Evolutionary conservation across 345 rosid species (phyloP).

Genomic region (Eucalyptus caleyi): DNA sequence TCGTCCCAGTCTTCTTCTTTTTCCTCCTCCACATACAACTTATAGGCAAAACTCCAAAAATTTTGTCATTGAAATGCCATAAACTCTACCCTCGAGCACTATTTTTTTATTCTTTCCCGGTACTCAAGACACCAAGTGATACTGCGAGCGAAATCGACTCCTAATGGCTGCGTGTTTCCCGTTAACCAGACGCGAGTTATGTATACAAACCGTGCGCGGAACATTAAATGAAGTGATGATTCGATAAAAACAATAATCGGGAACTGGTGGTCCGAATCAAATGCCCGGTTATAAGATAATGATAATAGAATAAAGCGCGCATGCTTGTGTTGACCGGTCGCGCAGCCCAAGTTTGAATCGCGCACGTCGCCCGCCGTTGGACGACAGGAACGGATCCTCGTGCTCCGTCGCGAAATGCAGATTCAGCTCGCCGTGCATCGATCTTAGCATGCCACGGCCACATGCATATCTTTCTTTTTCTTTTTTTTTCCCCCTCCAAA

Average conservation of each 20-base stretch:
- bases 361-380: not conserved
- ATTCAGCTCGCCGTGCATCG: not conserved
- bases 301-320: not conserved
- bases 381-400: not conserved
- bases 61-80: not conserved
- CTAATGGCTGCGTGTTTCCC: not conserved
- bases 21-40: not conserved
- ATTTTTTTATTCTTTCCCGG: not conserved
- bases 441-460: not conserved
- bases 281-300: not conserved
- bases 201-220: not conserved
- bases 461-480: not conserved
- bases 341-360: not conserved
- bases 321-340: not conserved
- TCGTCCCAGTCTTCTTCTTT: not conserved
- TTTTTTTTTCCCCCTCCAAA: not conserved
- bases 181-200: not conserved
- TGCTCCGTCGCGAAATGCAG: not conserved
- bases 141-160: not conserved
- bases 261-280: not conserved
- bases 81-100: not conserved
- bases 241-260: not conserved
- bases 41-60: not conserved
- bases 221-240: not conserved
- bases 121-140: not conserved